phyloP scores from a whole-genome alignment of 768 basidiomycete genomes.

The Gloeophyllum trabeum region DNA sequence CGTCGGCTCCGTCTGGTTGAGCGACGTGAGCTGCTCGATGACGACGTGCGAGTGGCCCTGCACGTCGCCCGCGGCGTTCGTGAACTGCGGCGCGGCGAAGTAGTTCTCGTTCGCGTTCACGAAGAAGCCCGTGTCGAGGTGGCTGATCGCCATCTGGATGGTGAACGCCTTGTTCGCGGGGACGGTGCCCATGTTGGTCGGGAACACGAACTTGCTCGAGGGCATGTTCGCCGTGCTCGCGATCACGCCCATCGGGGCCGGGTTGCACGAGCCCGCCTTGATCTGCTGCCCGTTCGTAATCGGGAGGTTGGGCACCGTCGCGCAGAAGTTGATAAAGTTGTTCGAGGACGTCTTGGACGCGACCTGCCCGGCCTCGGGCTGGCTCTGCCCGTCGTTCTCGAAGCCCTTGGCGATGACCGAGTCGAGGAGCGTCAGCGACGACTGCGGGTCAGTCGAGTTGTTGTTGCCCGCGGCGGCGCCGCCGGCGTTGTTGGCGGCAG shows the following conservation, averaged over 20 bases:
- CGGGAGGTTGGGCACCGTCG: conserved; percentile 31
- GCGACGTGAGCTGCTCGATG: conserved; percentile 35
- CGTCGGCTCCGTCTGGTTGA: conserved; percentile 35
- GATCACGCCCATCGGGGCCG: conserved; percentile 49
- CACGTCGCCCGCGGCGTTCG: conserved; percentile 36
- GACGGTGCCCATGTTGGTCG: conserved; percentile 33
- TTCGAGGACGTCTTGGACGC: conserved; percentile 52
- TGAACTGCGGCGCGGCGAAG: conserved; percentile 41
- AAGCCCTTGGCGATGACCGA: conserved; percentile 46
- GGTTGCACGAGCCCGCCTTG: conserved; percentile 44
- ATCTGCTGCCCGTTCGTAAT: conserved; percentile 54
- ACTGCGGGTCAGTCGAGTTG: conserved; percentile 26
- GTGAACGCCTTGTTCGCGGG: conserved; percentile 38
- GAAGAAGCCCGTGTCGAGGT: conserved; percentile 44
- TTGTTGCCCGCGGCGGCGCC: conserved; percentile 11
- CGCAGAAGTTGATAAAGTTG: conserved; percentile 68
- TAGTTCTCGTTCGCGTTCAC: conserved; percentile 42
- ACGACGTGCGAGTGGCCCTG: conserved; percentile 56
- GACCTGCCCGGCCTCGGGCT: conserved; percentile 30
- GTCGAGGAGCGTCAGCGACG: conserved; percentile 32
- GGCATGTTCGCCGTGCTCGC: conserved; percentile 40
- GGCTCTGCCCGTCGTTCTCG: conserved; percentile 33
- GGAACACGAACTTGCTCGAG: conserved; percentile 37
- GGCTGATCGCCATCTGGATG: conserved; percentile 33
- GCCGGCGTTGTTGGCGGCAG: conserved; percentile 2